These are phyloP conservation scores for Aspergillus cejpii DNA, from an alignment of 2,329 filamentous ascomycete species.

Conservation along the genomic window DNA sequence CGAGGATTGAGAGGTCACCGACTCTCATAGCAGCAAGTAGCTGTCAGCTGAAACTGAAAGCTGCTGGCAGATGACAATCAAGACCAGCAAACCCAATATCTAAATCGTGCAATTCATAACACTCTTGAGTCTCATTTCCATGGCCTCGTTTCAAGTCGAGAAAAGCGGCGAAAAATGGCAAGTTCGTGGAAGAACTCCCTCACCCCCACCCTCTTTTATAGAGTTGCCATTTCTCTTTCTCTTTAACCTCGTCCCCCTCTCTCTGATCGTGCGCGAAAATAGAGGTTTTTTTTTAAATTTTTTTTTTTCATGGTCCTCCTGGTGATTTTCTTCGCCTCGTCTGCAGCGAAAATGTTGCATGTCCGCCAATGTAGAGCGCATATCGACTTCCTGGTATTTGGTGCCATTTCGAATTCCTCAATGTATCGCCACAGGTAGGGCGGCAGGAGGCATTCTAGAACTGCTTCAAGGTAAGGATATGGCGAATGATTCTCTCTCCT, in stretches of 20 bases:
- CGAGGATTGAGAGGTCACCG: slow-evolving; percentile 5
- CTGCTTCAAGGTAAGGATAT: background rate
- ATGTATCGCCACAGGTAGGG: no score
- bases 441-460: no score
- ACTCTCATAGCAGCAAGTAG: slow-evolving; percentile 4
- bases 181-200: background rate
- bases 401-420: no score
- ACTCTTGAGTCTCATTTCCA: slow-evolving; percentile 28
- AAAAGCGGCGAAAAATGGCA: slow-evolving; percentile 5
- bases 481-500: background rate
- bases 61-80: slow-evolving; percentile 6
- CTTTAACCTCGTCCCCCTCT: slow-evolving; percentile 8
- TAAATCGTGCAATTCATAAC: slow-evolving; percentile 31
- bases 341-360: no score
- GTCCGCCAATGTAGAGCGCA: no score
- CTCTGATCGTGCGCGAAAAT: background rate
- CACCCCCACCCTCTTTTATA: background rate
- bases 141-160: slow-evolving; percentile 23
- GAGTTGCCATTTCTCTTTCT: background rate
- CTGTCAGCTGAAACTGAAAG: background rate
- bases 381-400: no score
- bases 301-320: background rate
- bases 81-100: slow-evolving; percentile 14
- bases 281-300: background rate
- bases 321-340: background rate